Base-by-base conservation (phyloP, 495 filamentous ascomycete genomes). In the Antarctomyces pellizariae region DNA sequence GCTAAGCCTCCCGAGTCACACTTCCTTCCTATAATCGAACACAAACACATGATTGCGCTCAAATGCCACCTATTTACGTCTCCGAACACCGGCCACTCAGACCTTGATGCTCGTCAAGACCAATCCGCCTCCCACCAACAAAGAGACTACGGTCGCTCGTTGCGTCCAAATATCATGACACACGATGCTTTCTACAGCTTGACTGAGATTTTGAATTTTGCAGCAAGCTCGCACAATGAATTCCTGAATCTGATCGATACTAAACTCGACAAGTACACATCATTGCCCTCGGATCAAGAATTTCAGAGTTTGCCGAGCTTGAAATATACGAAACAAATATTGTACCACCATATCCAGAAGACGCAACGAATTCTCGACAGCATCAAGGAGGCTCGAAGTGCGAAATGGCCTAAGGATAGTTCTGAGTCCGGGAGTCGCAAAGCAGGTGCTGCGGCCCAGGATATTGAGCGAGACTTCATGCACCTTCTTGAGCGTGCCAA, bases 151-250 rank as follows among this genome's bases (percentile, higher is more conserved):
- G 44, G 35, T 6, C 22, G 18, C 16, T 13, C 16, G 23, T 20
- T 49, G 7, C 33, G 42, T 18, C 6, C 10, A 9, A 5, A n/a
- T 5, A 20, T 32, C 2, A 24, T 35, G n/a, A 26, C 20, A 5
- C 8, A 18, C 18, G 39, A 48, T 17, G 17, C 40, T 8, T 43
- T 48, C 16, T 50, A 48, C 23, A 22, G 33, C 19, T 19, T 48
- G 4, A 27, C 16, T 16, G 37, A 47, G 7, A 22, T 50, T 14
- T 39, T 50, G 20, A 5, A 31, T 3, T 33, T 34, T 27, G 25
- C 33, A 13, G 39, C 43, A 5, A 29, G 11, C 13, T 36, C 47
- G 11, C 32, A 45, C 11, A 20, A 28, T 1, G 38, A 43, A 31
- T 31, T 47, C 11, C 32, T 50, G 10, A 44, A 46, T 31, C 21